These are phyloP conservation scores for Pseudocercospora musae DNA, from an alignment of 2,329 filamentous ascomycete species.

Conservation along the genomic window DNA sequence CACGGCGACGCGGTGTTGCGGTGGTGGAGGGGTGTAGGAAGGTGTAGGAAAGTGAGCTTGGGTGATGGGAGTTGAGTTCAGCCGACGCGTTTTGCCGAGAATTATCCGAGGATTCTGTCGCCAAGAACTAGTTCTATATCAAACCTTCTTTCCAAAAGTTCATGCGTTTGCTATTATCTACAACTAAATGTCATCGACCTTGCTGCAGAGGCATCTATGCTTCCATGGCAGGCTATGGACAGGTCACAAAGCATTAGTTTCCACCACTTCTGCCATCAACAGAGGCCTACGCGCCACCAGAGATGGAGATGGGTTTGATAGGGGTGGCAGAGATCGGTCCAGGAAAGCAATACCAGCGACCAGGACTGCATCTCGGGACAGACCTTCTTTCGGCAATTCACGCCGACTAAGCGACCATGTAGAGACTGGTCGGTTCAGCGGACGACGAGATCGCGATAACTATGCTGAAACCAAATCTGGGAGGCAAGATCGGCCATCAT, in stretches of 20 bases:
- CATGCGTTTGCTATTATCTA: not conserved
- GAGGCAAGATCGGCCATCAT: not conserved
- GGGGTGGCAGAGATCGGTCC: constrained; percentile 18
- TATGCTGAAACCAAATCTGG: not conserved
- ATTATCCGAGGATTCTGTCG: constrained; percentile 2
- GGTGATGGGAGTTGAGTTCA: not conserved
- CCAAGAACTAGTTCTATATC: not conserved
- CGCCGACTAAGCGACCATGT: not conserved
- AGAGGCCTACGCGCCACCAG: constrained; percentile 54
- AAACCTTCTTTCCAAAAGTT: not conserved
- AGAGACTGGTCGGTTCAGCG: not conserved
- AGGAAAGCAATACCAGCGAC: not conserved
- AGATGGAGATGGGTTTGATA: constrained; percentile 11
- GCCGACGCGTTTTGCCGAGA: not conserved
- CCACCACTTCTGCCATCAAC: constrained; percentile 66
- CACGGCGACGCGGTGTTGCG: not conserved
- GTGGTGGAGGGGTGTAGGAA: not conserved
- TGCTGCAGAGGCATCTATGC: constrained; percentile 12
- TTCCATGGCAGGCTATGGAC: constrained; percentile 11
- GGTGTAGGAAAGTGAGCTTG: not conserved
- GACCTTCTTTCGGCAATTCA: not conserved
- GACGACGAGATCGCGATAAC: not conserved
- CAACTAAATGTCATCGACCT: constrained; percentile 10
- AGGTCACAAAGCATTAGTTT: constrained; percentile 39
- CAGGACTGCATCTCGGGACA: not conserved